Evolutionary conservation across 1,139 yeast species (phyloP), one percentile per base, ranked within the genome.

Genomic region (Kurtzmaniella natalensis): DNA sequence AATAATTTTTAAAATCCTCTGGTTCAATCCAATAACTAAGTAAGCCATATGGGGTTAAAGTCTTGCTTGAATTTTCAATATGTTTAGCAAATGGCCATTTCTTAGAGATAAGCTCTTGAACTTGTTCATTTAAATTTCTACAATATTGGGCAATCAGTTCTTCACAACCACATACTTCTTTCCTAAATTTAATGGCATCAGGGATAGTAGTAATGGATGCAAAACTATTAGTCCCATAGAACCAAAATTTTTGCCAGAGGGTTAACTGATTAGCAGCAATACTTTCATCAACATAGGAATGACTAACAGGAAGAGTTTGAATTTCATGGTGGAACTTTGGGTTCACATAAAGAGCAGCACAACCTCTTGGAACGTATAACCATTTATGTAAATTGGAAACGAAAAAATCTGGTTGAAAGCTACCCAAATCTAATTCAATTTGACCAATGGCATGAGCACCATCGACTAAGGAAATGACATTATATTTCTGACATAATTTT

Each of bases 391-490:
- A 58, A 47, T 81, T 82, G 26, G 82, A 59, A 11, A 73, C 68
- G 46, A 68, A 73, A 49, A 78, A 81, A 47, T 81, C 88, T 0
- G 89, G 86, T 34, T 64, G 50, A 15, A 74, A 55, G 2, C 51
- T 47, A 1, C 49, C 46, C 33, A 81, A 49, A 37, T 74, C 64
- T 16, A 80, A 43, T 2, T 72, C 71, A 8, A 77, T 47, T 34
- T 76, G 56, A 0, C 92, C 92, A 25, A 76, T 63, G 1, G 78
- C 73, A 50, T 83, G 92, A 3, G 92, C 88, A 9, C 82, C 92
- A 50, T 83, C 94, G 21, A 83, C 67, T 28, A 79, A 55, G 3
- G 86, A 75, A 30, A 78, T 45, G 5, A 76, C 72, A 7, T 57
- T 55, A 38, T 74, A 57, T 33, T 72, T 51, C 11, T 58, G 55